Evolutionary conservation across 768 basidiomycete species (phyloP), one percentile per base, ranked within the genome.

Genomic region (Crassisporium funariophilum): DNA sequence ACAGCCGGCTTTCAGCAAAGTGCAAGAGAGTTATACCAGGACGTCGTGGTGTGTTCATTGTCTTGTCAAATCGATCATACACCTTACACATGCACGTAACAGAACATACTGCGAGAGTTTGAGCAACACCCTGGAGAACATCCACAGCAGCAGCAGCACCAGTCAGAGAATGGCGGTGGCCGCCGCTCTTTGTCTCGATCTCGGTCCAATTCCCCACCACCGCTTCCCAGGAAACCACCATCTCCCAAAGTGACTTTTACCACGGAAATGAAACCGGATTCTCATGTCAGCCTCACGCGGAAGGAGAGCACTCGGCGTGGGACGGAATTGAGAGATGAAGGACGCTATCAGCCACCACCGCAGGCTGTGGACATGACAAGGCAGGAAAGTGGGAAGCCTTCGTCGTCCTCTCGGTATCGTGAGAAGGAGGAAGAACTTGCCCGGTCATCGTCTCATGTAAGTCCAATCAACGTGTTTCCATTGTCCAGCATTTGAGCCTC

Each of bases 231-330:
- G 38, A 61, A 56, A 45, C 55, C 60, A 10, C 60, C 58, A 21
- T 63, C 60, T 17, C 55, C 58, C 15, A 61, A 57, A 45, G 62
- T 63, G 9, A 59, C 58, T 15, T 63, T 63, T 50, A 54, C 46
- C 34, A 40, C 50, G n/a, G 59, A 61, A 43, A 50, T 59, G 44
- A 56, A 63, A 35, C 53, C 42, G 7, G 53, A 60, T 9, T 42
- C 57, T 5, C 47, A 31, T 23, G 54, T 44, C 24, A 49, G 57
- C 38, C 36, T 63, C 20, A 50, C 54, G 16, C 50, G 59, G 11
- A 52, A 53, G 35, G 47, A 52, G 23, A 59, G 56, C 17, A 43
- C 44, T 24, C 45, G 52, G 29, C 57, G 47, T 22, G 56, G 54
- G 9, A 44, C 40, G 17, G 54, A 54, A 35, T 35, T 43, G 47